Percentiles rank a stretch among this genome's conserved stretches.
phyloP scores from a whole-genome alignment of 257 asterid species.

The Solanum piurae region DNA sequence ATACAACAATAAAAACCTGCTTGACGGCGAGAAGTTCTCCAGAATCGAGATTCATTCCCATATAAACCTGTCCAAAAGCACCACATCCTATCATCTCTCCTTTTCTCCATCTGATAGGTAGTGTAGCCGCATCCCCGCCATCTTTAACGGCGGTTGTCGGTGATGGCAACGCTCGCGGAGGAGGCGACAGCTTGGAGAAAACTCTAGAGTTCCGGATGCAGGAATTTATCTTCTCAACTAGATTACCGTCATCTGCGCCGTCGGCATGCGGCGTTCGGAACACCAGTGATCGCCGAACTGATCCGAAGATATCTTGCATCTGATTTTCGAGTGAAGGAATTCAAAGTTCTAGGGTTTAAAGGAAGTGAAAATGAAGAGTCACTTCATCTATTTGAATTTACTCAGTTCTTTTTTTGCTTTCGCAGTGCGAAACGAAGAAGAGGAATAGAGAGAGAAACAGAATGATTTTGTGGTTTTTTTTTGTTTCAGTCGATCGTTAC shows the following conservation, averaged over 20 bases:
- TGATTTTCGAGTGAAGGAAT: neutral
- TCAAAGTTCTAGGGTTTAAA: neutral
- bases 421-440: neutral
- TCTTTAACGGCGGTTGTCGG: slow-evolving; percentile 20
- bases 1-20: slow-evolving; percentile 37
- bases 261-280: slow-evolving; percentile 50
- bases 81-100: slow-evolving; percentile 95
- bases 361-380: neutral
- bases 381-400: neutral
- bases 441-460: neutral
- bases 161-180: slow-evolving; percentile 45
- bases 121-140: slow-evolving; percentile 14
- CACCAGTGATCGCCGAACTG: slow-evolving; percentile 89
- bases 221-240: slow-evolving; percentile 83
- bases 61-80: slow-evolving; percentile 93
- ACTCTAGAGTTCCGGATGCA: slow-evolving; percentile 85
- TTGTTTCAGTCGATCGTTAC: slow-evolving; percentile 7
- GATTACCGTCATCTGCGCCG: slow-evolving; percentile 48
- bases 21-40: slow-evolving; percentile 92
- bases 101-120: slow-evolving; percentile 85
- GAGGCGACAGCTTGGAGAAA: slow-evolving; percentile 50
- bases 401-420: neutral
- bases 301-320: slow-evolving; percentile 90
- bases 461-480: neutral
- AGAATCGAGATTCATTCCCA: slow-evolving; percentile 97